phyloP scores from a whole-genome alignment of 257 asterid species.

The Cordia subcordata region DNA sequence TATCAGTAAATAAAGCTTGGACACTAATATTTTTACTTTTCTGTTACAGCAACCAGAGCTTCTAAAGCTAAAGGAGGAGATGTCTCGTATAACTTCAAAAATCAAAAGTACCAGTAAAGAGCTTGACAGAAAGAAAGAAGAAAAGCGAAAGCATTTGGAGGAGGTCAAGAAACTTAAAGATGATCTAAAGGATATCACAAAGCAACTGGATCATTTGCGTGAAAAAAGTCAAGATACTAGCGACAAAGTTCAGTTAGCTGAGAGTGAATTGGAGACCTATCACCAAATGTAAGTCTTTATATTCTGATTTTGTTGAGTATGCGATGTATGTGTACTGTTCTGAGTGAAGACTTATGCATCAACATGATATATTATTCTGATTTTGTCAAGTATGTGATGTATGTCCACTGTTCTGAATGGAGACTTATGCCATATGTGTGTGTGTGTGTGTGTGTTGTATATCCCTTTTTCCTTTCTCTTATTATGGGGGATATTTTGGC shows the following conservation, averaged over 20 bases:
- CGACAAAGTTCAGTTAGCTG: constrained; percentile 89
- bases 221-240: constrained; percentile 77
- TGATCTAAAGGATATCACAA: constrained; percentile 70
- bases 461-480: too few relatives aligned
- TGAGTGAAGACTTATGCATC: not conserved
- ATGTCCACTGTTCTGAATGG: too few relatives aligned
- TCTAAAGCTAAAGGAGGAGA: constrained; percentile 82
- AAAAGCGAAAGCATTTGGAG: constrained; percentile 56
- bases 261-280: constrained; percentile 91
- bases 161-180: constrained; percentile 78
- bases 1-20: too few relatives aligned
- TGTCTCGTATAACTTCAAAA: constrained; percentile 66
- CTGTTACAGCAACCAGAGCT: constrained; percentile 87
- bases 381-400: constrained; percentile 8
- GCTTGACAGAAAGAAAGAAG: constrained; percentile 69
- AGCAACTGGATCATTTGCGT: constrained; percentile 78
- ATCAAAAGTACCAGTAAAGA: constrained; percentile 74
- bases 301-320: constrained; percentile 10
- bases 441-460: too few relatives aligned
- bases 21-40: constrained; percentile 3
- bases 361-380: too few relatives aligned
- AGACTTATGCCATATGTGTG: too few relatives aligned
- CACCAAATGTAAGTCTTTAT: constrained; percentile 70
- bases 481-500: too few relatives aligned
- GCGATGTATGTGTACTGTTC: constrained; percentile 9